Conservation (phyloP, 192 early-diverging fungal species). For the Podila epicladia region DNA sequence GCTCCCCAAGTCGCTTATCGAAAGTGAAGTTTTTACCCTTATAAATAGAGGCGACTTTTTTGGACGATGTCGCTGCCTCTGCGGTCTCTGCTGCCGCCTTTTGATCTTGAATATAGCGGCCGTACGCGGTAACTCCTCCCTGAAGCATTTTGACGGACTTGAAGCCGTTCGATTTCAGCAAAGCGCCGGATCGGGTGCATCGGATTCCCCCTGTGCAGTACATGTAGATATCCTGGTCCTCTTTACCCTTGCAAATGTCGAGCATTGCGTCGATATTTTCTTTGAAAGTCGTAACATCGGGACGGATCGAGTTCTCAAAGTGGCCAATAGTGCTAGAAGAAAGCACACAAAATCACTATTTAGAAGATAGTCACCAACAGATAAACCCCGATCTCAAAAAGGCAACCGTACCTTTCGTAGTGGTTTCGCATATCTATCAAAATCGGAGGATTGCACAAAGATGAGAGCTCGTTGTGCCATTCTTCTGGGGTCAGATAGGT, state of each 20-base stretch:
- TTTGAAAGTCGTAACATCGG: slow-evolving; percentile 78
- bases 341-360: not conserved
- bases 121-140: slow-evolving; percentile 84
- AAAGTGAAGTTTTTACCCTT: slow-evolving; percentile 86
- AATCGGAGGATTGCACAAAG: slow-evolving; percentile 54
- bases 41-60: slow-evolving; percentile 62
- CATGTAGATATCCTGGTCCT: slow-evolving; percentile 77
- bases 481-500: slow-evolving; percentile 72
- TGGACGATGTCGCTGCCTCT: not conserved
- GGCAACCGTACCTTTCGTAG: slow-evolving; percentile 67
- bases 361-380: not conserved
- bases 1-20: slow-evolving; percentile 79
- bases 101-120: slow-evolving; percentile 62
- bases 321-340: slow-evolving; percentile 68
- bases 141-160: slow-evolving; percentile 73
- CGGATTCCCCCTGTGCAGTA: slow-evolving; percentile 90
- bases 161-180: slow-evolving; percentile 71
- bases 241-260: slow-evolving; percentile 60
- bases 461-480: slow-evolving; percentile 69
- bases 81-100: not conserved
- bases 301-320: slow-evolving; percentile 74
- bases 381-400: not conserved
- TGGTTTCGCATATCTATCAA: slow-evolving; percentile 85
- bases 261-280: slow-evolving; percentile 74
- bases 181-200: slow-evolving; percentile 82